phyloP scores from a whole-genome alignment of 345 rosid species.

The Syzygium grande region DNA sequence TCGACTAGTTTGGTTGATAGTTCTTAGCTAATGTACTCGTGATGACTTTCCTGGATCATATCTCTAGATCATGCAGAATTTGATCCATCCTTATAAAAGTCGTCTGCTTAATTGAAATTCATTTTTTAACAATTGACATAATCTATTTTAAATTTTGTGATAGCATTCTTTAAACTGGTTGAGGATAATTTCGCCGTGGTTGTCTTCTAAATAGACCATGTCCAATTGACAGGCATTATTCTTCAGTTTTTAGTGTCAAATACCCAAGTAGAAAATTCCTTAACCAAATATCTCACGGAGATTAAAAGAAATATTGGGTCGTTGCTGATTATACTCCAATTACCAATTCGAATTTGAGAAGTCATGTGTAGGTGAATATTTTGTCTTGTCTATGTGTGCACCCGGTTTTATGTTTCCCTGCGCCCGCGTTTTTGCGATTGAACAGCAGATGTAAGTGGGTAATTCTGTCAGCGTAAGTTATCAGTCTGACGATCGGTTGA shows the following conservation, averaged over 20 bases:
- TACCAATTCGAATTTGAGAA: neutral
- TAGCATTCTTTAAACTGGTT: neutral
- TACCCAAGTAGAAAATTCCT: neutral
- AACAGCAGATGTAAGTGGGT: neutral
- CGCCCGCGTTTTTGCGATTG: neutral
- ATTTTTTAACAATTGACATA: neutral
- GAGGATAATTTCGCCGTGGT: neutral
- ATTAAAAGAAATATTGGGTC: neutral
- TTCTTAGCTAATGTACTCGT: neutral
- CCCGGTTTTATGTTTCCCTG: neutral
- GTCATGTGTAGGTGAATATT: neutral
- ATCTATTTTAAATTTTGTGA: neutral
- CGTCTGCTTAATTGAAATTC: neutral
- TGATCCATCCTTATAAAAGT: neutral
- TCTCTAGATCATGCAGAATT: neutral
- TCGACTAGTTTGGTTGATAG: neutral
- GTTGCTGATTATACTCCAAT: neutral
- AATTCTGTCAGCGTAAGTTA: neutral
- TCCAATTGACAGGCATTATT: neutral
- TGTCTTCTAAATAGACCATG: neutral
- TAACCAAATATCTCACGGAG: neutral
- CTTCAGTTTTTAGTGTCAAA: neutral
- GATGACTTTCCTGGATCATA: neutral
- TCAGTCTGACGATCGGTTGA: neutral
- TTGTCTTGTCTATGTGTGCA: neutral